Evolutionary conservation across 2,329 filamentous ascomycete genomes (phyloP).

Genomic region (Fusarium abutilonis): DNA sequence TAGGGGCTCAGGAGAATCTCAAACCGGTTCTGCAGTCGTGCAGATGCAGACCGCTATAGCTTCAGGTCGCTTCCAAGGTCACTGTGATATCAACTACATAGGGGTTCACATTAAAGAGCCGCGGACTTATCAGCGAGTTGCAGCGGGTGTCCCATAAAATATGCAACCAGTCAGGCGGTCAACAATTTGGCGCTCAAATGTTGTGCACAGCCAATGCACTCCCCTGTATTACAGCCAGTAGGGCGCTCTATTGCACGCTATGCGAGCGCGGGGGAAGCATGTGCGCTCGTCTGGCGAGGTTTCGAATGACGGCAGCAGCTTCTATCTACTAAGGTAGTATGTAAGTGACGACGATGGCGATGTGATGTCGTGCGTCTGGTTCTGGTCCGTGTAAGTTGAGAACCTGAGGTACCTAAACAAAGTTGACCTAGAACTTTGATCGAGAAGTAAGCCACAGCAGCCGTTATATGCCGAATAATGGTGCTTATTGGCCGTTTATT

Average conservation of each 20-base stretch:
- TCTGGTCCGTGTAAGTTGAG: conserved; percentile 37
- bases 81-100: conserved; percentile 41
- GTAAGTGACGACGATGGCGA: conserved; percentile 12
- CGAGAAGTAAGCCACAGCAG: conserved; percentile 36
- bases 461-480: conserved; percentile 30
- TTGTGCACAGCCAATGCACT: conserved; percentile 36
- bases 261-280: conserved; percentile 34
- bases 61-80: conserved; percentile 35
- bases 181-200: conserved; percentile 38
- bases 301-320: not conserved
- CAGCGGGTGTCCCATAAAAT: conserved; percentile 47
- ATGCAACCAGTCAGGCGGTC: conserved; percentile 48
- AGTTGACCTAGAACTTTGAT: conserved; percentile 13
- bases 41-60: conserved; percentile 26
- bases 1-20: conserved; percentile 33
- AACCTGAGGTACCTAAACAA: not conserved
- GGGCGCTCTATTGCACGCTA: conserved; percentile 39
- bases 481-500: conserved; percentile 36
- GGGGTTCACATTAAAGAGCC: conserved; percentile 45
- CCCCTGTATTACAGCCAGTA: conserved; percentile 18
- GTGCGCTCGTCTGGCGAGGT: conserved; percentile 20
- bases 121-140: conserved; percentile 44
- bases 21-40: conserved; percentile 15
- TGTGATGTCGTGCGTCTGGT: conserved; percentile 21
- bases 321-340: not conserved